Base-by-base conservation (phyloP, 2,329 filamentous ascomycete species). In the Pestalotiopsis sp. region DNA sequence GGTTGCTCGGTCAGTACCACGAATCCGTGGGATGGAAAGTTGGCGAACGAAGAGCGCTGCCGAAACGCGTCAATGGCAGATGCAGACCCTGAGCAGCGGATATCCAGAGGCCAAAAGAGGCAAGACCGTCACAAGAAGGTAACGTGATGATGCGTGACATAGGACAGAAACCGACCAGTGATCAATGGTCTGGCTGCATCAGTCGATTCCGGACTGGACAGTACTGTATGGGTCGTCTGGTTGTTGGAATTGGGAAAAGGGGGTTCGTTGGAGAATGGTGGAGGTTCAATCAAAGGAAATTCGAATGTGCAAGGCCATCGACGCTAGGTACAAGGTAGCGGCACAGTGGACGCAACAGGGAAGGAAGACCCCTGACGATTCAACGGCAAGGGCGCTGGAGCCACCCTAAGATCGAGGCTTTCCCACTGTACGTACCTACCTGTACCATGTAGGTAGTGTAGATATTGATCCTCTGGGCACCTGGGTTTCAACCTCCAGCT, bases 211-310 rank as follows among this genome's bases (percentile, higher is more conserved):
- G 14, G 49, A 56, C 49, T 56, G 20, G n/a, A 13, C 38, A 52
- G 62, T 52, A 39, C 14, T 36, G 31, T 36, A 36, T 36, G 31
- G 31, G 27, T 39, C 7, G 49, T 56, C 20, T 20, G 25, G 49
- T 45, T 23, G 52, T 57, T 56, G 7, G 14, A 25, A 49, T 23
- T 56, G 4, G 49, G 45, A 27, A 27, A 49, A 56, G 27, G 56
- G 64, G 65, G 65, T 27, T 67, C 31, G 20, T n/a, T 67, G 65
- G 65, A 61, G 65, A 61, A 59, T 67, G 65, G 65, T 67, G 65
- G 65, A 67, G 52, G 65, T 45, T 56, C 65, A 67, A 67, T 67
- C 65, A 67, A 67, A 67, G 36, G 56, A 67, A 67, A 59, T 67
- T 61, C 52, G 65, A 67, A 67, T 38, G 65, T 67, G 65, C 65